These are phyloP conservation scores for Claviceps pazoutovae DNA, from an alignment of 2,329 filamentous ascomycete genomes.

Conservation along the genomic window DNA sequence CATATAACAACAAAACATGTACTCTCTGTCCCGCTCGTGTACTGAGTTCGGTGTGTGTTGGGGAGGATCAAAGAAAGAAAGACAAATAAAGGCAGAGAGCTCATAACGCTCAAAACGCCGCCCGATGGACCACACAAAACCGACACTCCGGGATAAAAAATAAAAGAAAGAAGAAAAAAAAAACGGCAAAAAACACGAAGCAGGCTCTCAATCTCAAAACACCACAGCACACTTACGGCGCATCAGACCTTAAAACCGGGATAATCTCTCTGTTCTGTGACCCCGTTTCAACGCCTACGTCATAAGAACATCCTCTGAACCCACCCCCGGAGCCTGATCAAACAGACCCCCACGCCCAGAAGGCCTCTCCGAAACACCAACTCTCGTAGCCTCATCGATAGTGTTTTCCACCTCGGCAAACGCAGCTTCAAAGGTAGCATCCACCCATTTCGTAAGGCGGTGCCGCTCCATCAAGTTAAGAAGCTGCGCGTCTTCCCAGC, in stretches of 20 bases:
- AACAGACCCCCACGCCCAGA: background rate
- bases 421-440: constrained; percentile 24
- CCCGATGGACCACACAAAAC: background rate
- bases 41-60: background rate
- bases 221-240: background rate
- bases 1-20: too few species aligned
- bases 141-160: background rate
- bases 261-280: too few species aligned
- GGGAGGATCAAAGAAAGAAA: background rate
- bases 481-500: constrained; percentile 49
- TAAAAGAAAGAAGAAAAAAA: background rate
- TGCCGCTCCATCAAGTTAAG: constrained; percentile 53
- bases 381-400: constrained; percentile 18
- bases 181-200: background rate
- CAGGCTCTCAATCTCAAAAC: background rate
- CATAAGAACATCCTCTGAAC: background rate
- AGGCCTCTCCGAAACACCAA: constrained; percentile 1
- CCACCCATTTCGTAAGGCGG: constrained; percentile 55
- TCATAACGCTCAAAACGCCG: background rate
- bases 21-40: background rate
- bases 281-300: background rate
- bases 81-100: background rate
- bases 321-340: background rate
- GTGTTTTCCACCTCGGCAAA: constrained; percentile 19
- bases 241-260: too few species aligned